phyloP scores from a whole-genome alignment of 495 filamentous ascomycete genomes.

The Penicillium robsamsonii region DNA sequence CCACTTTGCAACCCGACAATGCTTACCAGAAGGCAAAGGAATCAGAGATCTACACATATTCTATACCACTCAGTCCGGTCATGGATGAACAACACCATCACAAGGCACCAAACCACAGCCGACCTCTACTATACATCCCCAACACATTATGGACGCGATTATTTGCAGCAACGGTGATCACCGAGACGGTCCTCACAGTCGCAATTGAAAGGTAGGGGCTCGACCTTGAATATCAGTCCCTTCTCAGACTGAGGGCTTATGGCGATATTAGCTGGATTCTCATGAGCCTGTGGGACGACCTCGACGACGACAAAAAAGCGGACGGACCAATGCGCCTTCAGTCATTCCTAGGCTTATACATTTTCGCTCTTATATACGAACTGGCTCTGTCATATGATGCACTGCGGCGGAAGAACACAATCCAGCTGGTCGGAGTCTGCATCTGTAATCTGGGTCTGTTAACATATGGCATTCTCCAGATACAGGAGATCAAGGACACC shows the following conservation, averaged over 20 bases:
- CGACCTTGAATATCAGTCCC: slow-evolving; percentile 21
- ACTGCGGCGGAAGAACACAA: slow-evolving; percentile 22
- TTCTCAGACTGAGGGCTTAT: slow-evolving; percentile 1
- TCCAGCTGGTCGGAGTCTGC: slow-evolving; percentile 23
- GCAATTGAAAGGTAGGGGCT: slow-evolving; percentile 55
- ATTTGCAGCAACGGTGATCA: slow-evolving; percentile 18
- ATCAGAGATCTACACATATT: not conserved
- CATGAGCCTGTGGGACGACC: slow-evolving; percentile 18
- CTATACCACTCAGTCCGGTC: not conserved
- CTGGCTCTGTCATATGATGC: slow-evolving; percentile 24
- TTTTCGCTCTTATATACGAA: slow-evolving; percentile 26
- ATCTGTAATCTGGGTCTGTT: slow-evolving; percentile 24
- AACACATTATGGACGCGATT: slow-evolving; percentile 24
- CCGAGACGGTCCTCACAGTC: slow-evolving; percentile 31
- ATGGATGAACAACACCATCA: slow-evolving; percentile 3
- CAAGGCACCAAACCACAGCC: slow-evolving; percentile 6
- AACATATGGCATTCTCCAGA: slow-evolving; percentile 21
- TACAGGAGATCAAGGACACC: slow-evolving; percentile 19
- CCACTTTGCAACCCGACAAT: not conserved
- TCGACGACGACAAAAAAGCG: slow-evolving; percentile 7
- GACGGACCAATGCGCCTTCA: slow-evolving; percentile 19
- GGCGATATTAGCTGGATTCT: slow-evolving; percentile 20
- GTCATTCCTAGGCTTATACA: slow-evolving; percentile 25
- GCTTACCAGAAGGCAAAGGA: not conserved
- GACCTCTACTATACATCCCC: slow-evolving; percentile 18